These are phyloP conservation scores for Calonectria pteridis DNA, from an alignment of 2,329 filamentous ascomycete species.

Conservation along the genomic window DNA sequence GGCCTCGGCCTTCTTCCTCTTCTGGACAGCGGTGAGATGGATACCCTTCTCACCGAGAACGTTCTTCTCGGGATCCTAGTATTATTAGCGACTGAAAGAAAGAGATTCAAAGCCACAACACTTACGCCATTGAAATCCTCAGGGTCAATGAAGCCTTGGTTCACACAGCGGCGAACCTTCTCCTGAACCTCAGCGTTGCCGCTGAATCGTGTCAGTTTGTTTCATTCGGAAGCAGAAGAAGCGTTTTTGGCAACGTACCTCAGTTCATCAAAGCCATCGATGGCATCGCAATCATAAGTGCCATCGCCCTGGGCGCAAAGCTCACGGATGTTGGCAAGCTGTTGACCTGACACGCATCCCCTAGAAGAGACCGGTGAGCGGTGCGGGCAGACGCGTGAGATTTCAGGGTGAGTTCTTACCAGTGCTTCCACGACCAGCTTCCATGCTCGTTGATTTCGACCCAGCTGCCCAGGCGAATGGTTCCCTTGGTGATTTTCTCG, in stretches of 20 bases:
- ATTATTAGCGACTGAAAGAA: conserved; percentile 23
- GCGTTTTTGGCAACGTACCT: conserved; percentile 52
- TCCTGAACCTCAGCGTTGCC: conserved; percentile 72
- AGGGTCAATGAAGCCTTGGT: conserved; percentile 83
- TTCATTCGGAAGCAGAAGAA: neutral
- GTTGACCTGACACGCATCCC: conserved; percentile 88
- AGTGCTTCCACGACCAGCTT: conserved; percentile 86
- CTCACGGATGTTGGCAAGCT: conserved; percentile 75
- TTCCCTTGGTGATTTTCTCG: conserved; percentile 82
- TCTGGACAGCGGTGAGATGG: conserved; percentile 58
- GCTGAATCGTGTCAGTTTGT: conserved; percentile 42
- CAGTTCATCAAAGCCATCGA: conserved; percentile 88
- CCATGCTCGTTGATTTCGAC: conserved; percentile 73
- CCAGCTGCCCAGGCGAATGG: conserved; percentile 82
- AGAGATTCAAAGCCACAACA: conserved; percentile 30
- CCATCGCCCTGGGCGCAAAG: conserved; percentile 61
- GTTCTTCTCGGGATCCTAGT: conserved; percentile 81
- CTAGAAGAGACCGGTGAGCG: conserved; percentile 57
- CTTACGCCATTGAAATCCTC: conserved; percentile 92
- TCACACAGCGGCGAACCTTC: conserved; percentile 79
- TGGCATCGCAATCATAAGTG: conserved; percentile 70
- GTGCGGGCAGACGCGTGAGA: neutral
- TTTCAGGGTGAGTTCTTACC: conserved; percentile 66
- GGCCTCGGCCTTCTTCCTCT: conserved; percentile 50
- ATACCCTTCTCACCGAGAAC: conserved; percentile 75